Conservation (phyloP, 2,329 filamentous ascomycete genomes). For the Alternaria burnsii region DNA sequence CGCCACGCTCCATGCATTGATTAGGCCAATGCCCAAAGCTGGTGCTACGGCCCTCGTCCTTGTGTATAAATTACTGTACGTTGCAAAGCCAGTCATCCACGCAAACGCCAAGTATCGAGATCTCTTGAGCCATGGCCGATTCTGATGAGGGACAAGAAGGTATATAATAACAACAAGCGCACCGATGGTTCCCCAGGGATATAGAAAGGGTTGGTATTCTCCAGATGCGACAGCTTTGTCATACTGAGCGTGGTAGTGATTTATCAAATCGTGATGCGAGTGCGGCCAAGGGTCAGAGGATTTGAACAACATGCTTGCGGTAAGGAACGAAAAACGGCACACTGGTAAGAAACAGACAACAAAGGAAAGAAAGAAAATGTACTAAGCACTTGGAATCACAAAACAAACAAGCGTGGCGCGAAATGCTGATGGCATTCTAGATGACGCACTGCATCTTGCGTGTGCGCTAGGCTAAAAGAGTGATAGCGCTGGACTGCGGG, state of each 20-base stretch:
- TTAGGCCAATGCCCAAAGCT: slow-evolving; percentile 64
- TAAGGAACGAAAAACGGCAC: slow-evolving; percentile 5
- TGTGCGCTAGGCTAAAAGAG: slow-evolving; percentile 31
- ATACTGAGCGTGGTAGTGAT: slow-evolving; percentile 53
- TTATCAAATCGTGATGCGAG: slow-evolving; percentile 45
- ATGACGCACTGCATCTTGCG: slow-evolving; percentile 42
- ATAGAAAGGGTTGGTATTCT: slow-evolving; percentile 54
- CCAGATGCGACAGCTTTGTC: slow-evolving; percentile 51
- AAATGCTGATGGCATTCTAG: slow-evolving; percentile 9
- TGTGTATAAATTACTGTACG: slow-evolving; percentile 55
- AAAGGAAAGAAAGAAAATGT: slow-evolving; percentile 1
- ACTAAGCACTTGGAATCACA: slow-evolving; percentile 5
- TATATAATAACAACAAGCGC: slow-evolving; percentile 57
- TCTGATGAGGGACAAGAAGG: slow-evolving; percentile 60
- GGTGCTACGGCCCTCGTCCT: slow-evolving; percentile 61
- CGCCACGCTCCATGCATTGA: slow-evolving; percentile 63
- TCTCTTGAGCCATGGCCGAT: slow-evolving; percentile 49
- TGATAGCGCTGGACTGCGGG: slow-evolving; percentile 13
- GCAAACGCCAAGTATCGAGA: slow-evolving; percentile 58
- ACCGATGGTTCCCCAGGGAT: slow-evolving; percentile 54
- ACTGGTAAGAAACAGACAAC: slow-evolving; percentile 9
- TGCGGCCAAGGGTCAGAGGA: slow-evolving; percentile 35
- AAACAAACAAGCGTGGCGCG: slow-evolving; percentile 27
- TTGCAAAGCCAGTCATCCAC: slow-evolving; percentile 54
- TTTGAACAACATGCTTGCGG: slow-evolving; percentile 21